Evolutionary conservation across 2,329 filamentous ascomycete genomes (phyloP).

Genomic region (Coleophoma crateriformis): DNA sequence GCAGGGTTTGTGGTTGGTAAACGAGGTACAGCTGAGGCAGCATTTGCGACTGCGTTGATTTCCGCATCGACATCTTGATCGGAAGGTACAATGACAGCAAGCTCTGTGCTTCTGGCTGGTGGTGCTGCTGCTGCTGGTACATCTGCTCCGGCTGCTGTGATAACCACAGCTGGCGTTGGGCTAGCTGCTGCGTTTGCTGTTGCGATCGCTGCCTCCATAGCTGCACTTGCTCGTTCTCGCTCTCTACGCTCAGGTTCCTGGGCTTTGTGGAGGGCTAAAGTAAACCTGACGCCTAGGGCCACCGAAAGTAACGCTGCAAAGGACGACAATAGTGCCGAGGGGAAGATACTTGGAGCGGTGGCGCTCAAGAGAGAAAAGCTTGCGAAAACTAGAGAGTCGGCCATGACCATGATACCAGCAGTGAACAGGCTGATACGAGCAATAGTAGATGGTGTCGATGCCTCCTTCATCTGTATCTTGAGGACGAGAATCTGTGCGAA

Average conservation of each 20-base stretch:
- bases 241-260: slow-evolving; percentile 52
- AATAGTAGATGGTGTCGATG: slow-evolving; percentile 62
- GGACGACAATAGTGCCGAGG: slow-evolving; percentile 50
- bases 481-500: slow-evolving; percentile 57
- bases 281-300: slow-evolving; percentile 50
- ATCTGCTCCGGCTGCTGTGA: slow-evolving; percentile 15
- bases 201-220: slow-evolving; percentile 13
- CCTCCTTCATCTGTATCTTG: slow-evolving; percentile 60
- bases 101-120: slow-evolving; percentile 5
- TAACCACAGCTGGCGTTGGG: slow-evolving; percentile 19
- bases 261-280: slow-evolving; percentile 54
- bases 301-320: slow-evolving; percentile 50
- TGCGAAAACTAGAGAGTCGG: slow-evolving; percentile 54
- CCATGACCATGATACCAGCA: slow-evolving; percentile 54
- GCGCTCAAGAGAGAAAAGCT: slow-evolving; percentile 48
- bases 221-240: slow-evolving; percentile 15
- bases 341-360: slow-evolving; percentile 48
- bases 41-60: slow-evolving; percentile 38
- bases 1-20: slow-evolving; percentile 23
- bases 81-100: slow-evolving; percentile 54
- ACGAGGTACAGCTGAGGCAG: slow-evolving; percentile 16
- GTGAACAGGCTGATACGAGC: slow-evolving; percentile 62
- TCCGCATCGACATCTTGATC: slow-evolving; percentile 60
- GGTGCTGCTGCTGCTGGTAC: slow-evolving; percentile 3
- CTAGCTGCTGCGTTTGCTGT: slow-evolving; percentile 16